Evolutionary conservation across 2,329 filamentous ascomycete species (phyloP), one percentile per base, ranked within the genome.

Genomic region (Elsinoe australis): DNA sequence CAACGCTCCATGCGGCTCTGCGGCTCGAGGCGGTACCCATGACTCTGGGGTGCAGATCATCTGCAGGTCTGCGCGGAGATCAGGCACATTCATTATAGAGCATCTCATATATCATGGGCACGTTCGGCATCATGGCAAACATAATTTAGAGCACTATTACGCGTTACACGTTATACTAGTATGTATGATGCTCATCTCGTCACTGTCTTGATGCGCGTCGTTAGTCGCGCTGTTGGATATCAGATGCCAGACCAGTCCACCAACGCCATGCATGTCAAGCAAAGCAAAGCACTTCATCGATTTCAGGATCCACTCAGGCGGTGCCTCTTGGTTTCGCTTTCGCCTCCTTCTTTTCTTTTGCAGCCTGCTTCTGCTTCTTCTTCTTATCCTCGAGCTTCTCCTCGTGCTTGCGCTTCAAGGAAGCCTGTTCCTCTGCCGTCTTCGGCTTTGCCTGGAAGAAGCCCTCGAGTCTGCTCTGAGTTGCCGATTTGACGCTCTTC

Each of bases 361-460:
- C 89, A 50, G 94, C 87, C 54, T 86, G 80, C 76, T 95, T 98
- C 57, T 84, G 75, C 71, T 89, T 94, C 77, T 96, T 96, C 73
- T 90, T 95, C 68, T 87, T 88, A 58, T 88, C 85, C 59, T 89
- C 88, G 24, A 87, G 74, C 72, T 94, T 94, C 69, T 89, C 86
- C 46, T 96, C 90, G 29, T 92, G 76, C 73, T 96, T 98, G 56
- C 92, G 79, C 77, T 98, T 98, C 61, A 94, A 71, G 33, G 68
- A 81, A 47, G 83, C 83, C 68, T 90, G 85, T 70, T 98, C 82
- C 54, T 82, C 84, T 0, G 89, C 85, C 0, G 89, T 87, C 72
- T 90, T 94, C 52, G 87, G 85, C 12, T 94, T 70, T 1, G 87
- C 82, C 71, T 95, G 95, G 76, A 98, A 98, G 72, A 98, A 98